A percentile compares a stretch with the other conserved stretches of the same genome.
Conservation (phyloP, 1,284 basidiomycete genomes). For the Coniophora puteana region DNA sequence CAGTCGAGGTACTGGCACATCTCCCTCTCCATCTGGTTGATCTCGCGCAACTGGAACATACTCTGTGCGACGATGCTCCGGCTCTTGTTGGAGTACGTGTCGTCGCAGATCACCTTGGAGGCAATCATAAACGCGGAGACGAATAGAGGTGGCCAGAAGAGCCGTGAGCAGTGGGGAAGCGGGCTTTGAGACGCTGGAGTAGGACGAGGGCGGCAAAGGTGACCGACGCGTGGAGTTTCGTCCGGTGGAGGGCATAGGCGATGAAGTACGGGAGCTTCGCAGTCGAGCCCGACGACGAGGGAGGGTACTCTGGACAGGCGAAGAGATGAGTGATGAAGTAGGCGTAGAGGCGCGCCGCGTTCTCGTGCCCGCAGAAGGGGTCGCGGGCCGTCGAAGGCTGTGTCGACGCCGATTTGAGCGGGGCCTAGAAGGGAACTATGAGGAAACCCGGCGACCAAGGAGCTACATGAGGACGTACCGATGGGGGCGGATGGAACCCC, state of each 20-base stretch:
- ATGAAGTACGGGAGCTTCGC: constrained; percentile 20
- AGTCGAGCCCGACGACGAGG: constrained; percentile 42
- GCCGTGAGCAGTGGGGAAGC: constrained; percentile 88
- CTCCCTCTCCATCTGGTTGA: constrained; percentile 95
- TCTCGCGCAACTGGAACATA: constrained; percentile 86
- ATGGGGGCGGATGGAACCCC: constrained; percentile 23
- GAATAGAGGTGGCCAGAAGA: constrained; percentile 88
- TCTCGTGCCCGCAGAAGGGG: constrained; percentile 76
- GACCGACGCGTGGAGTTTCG: constrained; percentile 67
- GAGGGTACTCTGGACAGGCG: constrained; percentile 36
- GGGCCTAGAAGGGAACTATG: constrained; percentile 4
- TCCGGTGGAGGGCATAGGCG: constrained; percentile 1
- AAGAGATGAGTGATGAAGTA: constrained; percentile 1
- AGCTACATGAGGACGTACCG: constrained; percentile 14
- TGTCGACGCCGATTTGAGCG: constrained; percentile 1
- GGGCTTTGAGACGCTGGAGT: constrained; percentile 82
- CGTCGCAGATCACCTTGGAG: constrained; percentile 89
- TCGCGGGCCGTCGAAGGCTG: constrained; percentile 30
- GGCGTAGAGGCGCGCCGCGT: constrained; percentile 37
- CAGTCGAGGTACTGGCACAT: constrained; percentile 93
- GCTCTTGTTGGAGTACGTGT: constrained; percentile 95
- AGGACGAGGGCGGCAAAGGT: constrained; percentile 86
- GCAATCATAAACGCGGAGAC: constrained; percentile 95
- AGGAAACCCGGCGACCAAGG: background rate
- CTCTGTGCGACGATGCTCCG: constrained; percentile 93